phyloP scores from a whole-genome alignment of 306 rosid species.

The Citrullus colocynthis region DNA sequence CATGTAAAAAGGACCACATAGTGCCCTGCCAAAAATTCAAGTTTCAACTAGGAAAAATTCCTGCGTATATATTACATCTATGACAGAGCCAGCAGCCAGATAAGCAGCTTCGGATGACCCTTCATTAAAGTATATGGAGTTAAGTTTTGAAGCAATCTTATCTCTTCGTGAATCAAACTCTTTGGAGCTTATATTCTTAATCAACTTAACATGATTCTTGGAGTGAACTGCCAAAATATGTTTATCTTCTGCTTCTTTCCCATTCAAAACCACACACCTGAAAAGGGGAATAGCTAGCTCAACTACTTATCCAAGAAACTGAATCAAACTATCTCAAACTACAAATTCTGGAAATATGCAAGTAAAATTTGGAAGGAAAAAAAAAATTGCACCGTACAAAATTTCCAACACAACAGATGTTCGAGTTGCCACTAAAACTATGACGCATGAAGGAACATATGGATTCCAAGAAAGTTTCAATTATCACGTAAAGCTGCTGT shows the following conservation, averaged over 20 bases:
- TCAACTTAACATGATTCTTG: constrained; percentile 37
- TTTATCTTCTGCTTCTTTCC: constrained; percentile 60
- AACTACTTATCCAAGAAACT: neutral
- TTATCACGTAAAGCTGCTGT: neutral
- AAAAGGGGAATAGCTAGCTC: constrained; percentile 6
- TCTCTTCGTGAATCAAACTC: constrained; percentile 32
- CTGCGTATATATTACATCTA: constrained; percentile 34
- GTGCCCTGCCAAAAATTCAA: neutral
- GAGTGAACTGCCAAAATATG: constrained; percentile 52
- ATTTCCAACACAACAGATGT: neutral
- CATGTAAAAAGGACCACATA: neutral
- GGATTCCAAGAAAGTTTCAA: neutral
- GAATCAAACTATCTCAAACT: neutral
- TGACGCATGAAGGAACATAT: neutral
- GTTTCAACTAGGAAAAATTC: neutral
- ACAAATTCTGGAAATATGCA: neutral
- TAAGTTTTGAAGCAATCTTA: constrained; percentile 25
- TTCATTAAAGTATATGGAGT: constrained; percentile 68
- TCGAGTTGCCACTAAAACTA: neutral
- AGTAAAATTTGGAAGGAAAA: neutral
- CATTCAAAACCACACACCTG: constrained; percentile 75
- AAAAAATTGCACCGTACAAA: neutral
- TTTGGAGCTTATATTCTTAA: constrained; percentile 60
- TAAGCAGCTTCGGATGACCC: constrained; percentile 84
- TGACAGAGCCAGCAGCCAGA: constrained; percentile 80